Conservation (phyloP, 495 filamentous ascomycete genomes). For the Viridothelium virens region DNA sequence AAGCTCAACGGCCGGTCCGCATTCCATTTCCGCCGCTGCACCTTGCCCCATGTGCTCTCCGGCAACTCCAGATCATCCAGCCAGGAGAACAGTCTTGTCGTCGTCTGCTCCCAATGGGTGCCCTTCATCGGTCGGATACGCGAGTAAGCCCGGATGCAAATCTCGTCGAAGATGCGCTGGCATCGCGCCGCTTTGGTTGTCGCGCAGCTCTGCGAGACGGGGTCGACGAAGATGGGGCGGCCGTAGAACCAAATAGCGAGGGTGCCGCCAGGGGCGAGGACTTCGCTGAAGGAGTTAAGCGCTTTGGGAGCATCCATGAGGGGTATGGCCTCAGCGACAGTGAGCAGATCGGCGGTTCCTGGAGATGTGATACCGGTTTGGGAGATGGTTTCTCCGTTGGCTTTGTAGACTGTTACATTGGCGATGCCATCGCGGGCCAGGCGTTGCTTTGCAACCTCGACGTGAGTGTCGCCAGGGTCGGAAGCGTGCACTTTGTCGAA, state of each 20-base stretch:
- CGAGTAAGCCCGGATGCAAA: not conserved
- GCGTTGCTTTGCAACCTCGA: constrained; percentile 21
- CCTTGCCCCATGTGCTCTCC: not conserved
- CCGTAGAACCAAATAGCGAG: constrained; percentile 35
- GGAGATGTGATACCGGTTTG: not conserved
- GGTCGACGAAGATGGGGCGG: constrained; percentile 26
- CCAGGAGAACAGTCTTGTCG: not conserved
- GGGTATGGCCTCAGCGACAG: constrained; percentile 26
- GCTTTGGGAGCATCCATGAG: constrained; percentile 28
- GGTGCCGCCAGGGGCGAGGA: constrained; percentile 29
- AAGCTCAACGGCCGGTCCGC: constrained; percentile 3
- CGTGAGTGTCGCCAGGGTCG: constrained; percentile 23
- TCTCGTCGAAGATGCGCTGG: constrained; percentile 6
- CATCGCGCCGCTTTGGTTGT: not conserved
- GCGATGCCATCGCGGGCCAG: constrained; percentile 24
- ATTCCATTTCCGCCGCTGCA: constrained; percentile 6
- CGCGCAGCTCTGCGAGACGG: not conserved
- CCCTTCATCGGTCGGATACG: not conserved
- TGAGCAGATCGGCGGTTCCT: constrained; percentile 26
- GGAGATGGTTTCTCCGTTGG: not conserved
- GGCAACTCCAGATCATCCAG: constrained; percentile 1
- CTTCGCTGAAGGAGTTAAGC: constrained; percentile 19
- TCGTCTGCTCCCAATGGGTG: constrained; percentile 5
- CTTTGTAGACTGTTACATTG: constrained; percentile 11
- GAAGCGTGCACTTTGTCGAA: constrained; percentile 28